Conservation (phyloP, 768 basidiomycete genomes). For the Butyriboletus loyo region DNA sequence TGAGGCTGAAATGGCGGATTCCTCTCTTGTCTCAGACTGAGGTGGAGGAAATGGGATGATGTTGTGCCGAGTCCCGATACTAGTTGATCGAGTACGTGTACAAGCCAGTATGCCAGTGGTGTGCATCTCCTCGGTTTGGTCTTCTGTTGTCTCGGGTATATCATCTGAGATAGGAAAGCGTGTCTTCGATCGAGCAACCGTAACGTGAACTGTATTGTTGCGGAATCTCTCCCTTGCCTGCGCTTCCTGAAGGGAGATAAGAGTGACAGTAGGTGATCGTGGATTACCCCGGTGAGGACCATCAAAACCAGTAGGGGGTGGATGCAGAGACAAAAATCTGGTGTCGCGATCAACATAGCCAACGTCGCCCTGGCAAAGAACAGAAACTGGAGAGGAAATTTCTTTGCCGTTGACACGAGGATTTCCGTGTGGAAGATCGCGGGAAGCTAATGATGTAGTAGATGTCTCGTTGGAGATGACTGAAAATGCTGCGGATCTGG, state of each 20-base stretch:
- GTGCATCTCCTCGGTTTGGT: constrained; percentile 25
- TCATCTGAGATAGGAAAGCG: constrained; percentile 36
- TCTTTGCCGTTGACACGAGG: constrained; percentile 43
- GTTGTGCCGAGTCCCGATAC: constrained; percentile 55
- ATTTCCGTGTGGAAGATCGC: constrained; percentile 14
- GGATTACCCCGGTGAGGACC: constrained; percentile 52
- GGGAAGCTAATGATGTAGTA: constrained; percentile 19
- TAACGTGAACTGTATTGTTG: constrained; percentile 40
- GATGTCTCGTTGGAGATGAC: constrained; percentile 36
- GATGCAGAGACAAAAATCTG: constrained; percentile 33
- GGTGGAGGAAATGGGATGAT: constrained; percentile 34
- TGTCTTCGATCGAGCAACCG: constrained; percentile 23
- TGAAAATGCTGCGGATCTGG: constrained; percentile 35
- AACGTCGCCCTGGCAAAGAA: constrained; percentile 31
- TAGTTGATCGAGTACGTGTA: constrained; percentile 58
- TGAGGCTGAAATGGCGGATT: constrained; percentile 24
- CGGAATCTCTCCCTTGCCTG: constrained; percentile 63
- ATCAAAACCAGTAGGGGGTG: constrained; percentile 30
- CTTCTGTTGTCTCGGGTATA: constrained; percentile 20
- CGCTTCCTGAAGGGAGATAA: constrained; percentile 79
- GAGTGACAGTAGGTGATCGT: constrained; percentile 50
- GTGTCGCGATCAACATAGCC: constrained; percentile 29
- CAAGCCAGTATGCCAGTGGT: constrained; percentile 21
- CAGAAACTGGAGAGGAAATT: constrained; percentile 55
- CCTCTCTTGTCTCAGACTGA: constrained; percentile 42